phyloP scores from a whole-genome alignment of 805 yeast genomes.

The Lachancea thermotolerans region DNA sequence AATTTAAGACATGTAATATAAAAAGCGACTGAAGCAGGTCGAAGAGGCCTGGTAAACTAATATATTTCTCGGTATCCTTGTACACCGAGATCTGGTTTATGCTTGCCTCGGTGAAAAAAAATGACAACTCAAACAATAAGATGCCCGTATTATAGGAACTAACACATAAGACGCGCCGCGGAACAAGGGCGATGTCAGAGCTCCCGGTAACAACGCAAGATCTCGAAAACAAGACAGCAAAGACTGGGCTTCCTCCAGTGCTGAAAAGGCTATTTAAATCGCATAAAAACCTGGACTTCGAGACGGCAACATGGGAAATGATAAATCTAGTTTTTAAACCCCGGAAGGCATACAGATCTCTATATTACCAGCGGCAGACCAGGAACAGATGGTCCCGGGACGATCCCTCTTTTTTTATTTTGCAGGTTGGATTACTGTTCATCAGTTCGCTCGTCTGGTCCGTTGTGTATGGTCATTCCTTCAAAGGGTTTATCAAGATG shows the following conservation, averaged over 20 bases:
- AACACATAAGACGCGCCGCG: too few species aligned
- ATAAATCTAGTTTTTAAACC: constrained; percentile 67
- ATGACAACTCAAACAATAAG: not conserved
- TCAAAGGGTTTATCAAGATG: constrained; percentile 55
- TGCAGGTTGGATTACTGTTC: constrained; percentile 58
- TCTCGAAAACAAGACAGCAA: not conserved
- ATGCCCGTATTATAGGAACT: not conserved
- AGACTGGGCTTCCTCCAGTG: constrained; percentile 27
- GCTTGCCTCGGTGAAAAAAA: not conserved
- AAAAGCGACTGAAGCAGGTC: not conserved
- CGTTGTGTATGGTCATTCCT: constrained; percentile 61
- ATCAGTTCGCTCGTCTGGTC: constrained; percentile 90
- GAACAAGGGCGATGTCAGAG: constrained; percentile 2
- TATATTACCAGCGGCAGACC: constrained; percentile 76
- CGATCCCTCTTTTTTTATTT: constrained; percentile 81
- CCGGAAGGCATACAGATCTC: constrained; percentile 70
- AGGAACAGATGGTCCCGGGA: constrained; percentile 81
- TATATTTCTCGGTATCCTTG: too few species aligned
- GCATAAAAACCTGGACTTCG: constrained; percentile 72
- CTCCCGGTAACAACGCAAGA: constrained; percentile 10
- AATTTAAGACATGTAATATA: not conserved
- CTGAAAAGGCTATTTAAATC: constrained; percentile 54
- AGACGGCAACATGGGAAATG: constrained; percentile 91
- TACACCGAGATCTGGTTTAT: too few species aligned
- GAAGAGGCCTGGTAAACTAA: not conserved